Percentiles rank a stretch among this genome's conserved stretches.
These are phyloP conservation scores for Pyrrhoderma lamaoense DNA, from an alignment of 1,284 basidiomycete genomes.

Conservation along the genomic window DNA sequence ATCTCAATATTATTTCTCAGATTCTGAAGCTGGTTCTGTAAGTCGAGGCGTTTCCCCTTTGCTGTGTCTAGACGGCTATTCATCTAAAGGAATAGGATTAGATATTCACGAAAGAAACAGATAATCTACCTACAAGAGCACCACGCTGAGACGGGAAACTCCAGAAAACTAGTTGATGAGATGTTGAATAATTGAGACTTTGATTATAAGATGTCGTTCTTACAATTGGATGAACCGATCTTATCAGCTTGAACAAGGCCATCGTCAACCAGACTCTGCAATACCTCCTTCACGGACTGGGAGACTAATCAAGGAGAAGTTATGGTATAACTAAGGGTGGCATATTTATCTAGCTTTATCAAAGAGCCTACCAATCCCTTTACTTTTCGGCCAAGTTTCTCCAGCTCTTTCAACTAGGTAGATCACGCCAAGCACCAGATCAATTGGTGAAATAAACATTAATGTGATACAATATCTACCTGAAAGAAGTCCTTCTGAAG, in stretches of 20 bases:
- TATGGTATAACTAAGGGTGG: too few relatives aligned
- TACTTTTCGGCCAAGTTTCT: constrained; percentile 79
- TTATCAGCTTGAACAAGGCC: constrained; percentile 79
- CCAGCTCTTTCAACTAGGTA: constrained; percentile 74
- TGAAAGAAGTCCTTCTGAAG: constrained; percentile 80
- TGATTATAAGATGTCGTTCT: constrained; percentile 23
- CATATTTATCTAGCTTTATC: not conserved
- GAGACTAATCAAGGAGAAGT: constrained; percentile 47
- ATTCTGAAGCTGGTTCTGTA: constrained; percentile 44
- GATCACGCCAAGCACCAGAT: not conserved
- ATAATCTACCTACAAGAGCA: constrained; percentile 50
- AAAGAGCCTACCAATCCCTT: constrained; percentile 66
- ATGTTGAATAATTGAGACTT: not conserved
- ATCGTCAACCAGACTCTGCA: constrained; percentile 80
- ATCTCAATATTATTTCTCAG: constrained; percentile 37
- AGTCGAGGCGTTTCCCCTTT: constrained; percentile 39
- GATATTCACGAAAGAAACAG: not conserved
- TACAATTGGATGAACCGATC: constrained; percentile 88
- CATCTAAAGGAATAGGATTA: constrained; percentile 35
- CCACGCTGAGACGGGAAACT: constrained; percentile 85
- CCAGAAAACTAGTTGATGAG: constrained; percentile 70
- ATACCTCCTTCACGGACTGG: constrained; percentile 82
- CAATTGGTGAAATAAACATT: not conserved
- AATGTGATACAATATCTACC: constrained; percentile 29
- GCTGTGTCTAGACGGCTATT: constrained; percentile 52